Evolutionary conservation across 768 basidiomycete species (phyloP).

Genomic region (Calvatia gigantea): DNA sequence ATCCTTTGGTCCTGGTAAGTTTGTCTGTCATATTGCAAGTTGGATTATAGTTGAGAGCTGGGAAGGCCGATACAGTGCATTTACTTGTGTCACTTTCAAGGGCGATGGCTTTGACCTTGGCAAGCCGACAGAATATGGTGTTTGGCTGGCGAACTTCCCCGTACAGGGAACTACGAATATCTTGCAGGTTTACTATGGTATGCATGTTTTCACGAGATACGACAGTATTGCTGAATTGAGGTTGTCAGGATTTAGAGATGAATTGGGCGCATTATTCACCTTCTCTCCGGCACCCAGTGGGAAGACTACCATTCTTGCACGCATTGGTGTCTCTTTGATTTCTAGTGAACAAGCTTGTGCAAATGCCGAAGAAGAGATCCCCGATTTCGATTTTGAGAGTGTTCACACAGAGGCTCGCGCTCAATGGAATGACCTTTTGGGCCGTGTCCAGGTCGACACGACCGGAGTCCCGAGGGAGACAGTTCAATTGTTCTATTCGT

Average conservation of each 20-base stretch:
- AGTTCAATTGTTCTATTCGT: constrained; percentile 56
- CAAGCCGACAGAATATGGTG: constrained; percentile 52
- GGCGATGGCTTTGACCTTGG: constrained; percentile 45
- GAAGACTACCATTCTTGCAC: constrained; percentile 46
- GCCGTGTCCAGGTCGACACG: constrained; percentile 50
- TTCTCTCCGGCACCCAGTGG: constrained; percentile 40
- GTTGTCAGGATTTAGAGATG: constrained; percentile 39
- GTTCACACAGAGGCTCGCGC: constrained; percentile 39
- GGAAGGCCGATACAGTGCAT: constrained; percentile 49
- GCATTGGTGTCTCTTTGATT: constrained; percentile 66
- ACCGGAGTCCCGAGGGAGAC: constrained; percentile 45
- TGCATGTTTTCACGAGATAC: constrained; percentile 3
- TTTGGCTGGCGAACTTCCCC: constrained; percentile 49
- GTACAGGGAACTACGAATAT: constrained; percentile 42
- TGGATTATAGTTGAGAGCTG: background rate
- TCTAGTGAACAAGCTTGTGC: constrained; percentile 57
- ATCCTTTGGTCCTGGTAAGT: constrained; percentile 51
- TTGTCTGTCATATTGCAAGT: background rate
- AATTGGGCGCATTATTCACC: constrained; percentile 51
- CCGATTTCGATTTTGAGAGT: constrained; percentile 50
- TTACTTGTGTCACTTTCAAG: constrained; percentile 59
- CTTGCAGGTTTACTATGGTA: constrained; percentile 47
- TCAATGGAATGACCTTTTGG: constrained; percentile 57
- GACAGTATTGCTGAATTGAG: background rate
- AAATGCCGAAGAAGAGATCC: constrained; percentile 60